Base-by-base conservation (phyloP, 495 filamentous ascomycete genomes). In the Evernia prunastri region DNA sequence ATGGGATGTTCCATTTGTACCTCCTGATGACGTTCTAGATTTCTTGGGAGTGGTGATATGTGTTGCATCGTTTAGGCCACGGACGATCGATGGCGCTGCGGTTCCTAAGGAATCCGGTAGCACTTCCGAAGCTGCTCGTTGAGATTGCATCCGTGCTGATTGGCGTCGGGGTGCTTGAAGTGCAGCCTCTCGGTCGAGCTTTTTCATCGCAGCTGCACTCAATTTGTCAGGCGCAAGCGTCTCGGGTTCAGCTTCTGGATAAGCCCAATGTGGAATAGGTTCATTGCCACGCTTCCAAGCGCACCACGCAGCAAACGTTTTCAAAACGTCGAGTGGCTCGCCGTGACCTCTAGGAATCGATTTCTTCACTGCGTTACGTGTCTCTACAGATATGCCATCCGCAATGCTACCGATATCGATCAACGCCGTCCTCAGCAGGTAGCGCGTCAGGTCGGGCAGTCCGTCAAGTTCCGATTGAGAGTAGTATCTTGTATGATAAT, bases 221-320 rank as follows among this genome's bases (percentile, higher is more conserved):
- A 70, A 67, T 58, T 72, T 74, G 13, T 69, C 68, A 29, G 69
- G 61, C 13, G 65, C 54, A 43, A 59, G 58, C 63, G 47, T 62
- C 57, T 69, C 72, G 49, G 66, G 69, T 9, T 67, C 51, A 61
- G 63, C 75, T 36, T 80, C 79, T 8, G 79, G 77, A 25, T 75
- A 78, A 49, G 84, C 87, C 88, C 88, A 90, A 60, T 81, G 76
- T 37, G 88, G 84, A 33, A 87, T 82, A 58, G 75, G 76, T 67
- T 89, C 87, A 66, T 87, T 86, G 6, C 87, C 87, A 58, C 86
- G 85, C 68, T 90, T 90, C 87, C 87, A 89, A 29, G 86, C 81
- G 45, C 82, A 82, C 88, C 88, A 90, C 27, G 87, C 79, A 4
- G 85, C 87, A 66, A 90, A 89, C 31, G 65, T 81, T 61, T 84